Evolutionary conservation across 169 alveolate species (phyloP), one percentile per base, ranked within the genome.

Genomic region (Cyclospora cayetanensis): DNA sequence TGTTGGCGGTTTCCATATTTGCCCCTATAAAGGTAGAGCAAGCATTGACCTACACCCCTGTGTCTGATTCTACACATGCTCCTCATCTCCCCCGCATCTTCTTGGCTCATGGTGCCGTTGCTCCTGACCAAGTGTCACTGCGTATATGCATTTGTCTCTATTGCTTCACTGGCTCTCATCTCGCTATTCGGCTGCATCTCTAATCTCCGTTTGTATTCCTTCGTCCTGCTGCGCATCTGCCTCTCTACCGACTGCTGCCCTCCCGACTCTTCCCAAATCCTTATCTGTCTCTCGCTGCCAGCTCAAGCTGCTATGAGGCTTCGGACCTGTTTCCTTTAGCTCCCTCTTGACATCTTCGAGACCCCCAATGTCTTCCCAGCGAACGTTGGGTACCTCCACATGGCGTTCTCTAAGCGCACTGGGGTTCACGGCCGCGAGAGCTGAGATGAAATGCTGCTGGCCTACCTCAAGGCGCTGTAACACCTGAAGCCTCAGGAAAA

Each of bases 311-410:
- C n/a, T n/a, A n/a, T n/a, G n/a, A n/a, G n/a, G n/a, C n/a, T n/a
- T n/a, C n/a, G n/a, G n/a, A n/a, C n/a, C n/a, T n/a, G n/a, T n/a
- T 42, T 86, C 94, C 2, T 42, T 72, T 31, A 92, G 70, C 37
- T 92, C 92, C 18, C 74, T 11, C 95, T 99, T 99, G 35, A 98
- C 99, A 42, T 98, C 98, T 91, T 98, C 99, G 74, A 98, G 96
- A 27, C 99, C 99, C 72, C 99, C 99, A 84, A 99, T 98, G 91
- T 99, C 99, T 90, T 97, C 99, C 99, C 99, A 98, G 72, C 97
- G 97, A 25, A 98, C 98, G 93, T 97, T 97, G 11, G 99, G 99
- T 15, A 98, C 98, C 92, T 98, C 99, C 63, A 98, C 99, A 52
- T 97, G 99, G 37, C 99, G 97, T 93, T 99, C 99, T 70, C 99